phyloP scores from a whole-genome alignment of 306 rosid genomes.

The Gastrolobium villosum region DNA sequence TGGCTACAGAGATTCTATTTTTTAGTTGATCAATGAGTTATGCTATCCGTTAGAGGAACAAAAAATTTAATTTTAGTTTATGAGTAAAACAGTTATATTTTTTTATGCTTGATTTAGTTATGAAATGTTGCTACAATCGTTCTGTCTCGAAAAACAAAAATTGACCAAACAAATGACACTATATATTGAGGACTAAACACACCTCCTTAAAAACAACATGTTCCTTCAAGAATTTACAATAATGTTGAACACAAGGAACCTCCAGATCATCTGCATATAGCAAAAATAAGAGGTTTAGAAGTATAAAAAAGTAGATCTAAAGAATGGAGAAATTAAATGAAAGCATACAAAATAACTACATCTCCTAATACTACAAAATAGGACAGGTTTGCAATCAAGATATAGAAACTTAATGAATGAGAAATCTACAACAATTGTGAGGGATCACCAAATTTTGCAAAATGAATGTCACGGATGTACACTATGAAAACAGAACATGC shows the following conservation, averaged over 20 bases:
- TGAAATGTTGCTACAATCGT: neutral
- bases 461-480: slow-evolving; percentile 30
- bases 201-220: slow-evolving; percentile 98
- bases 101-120: neutral
- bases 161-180: neutral
- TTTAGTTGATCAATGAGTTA: no score
- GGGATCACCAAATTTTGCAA: slow-evolving; percentile 27
- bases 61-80: neutral
- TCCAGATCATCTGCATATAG: slow-evolving; percentile 90
- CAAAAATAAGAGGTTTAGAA: slow-evolving; percentile 40
- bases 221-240: slow-evolving; percentile 86
- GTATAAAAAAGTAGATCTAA: slow-evolving; percentile 24
- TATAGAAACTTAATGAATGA: slow-evolving; percentile 1
- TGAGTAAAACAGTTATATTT: no score
- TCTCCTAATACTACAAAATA: neutral
- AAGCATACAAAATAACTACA: slow-evolving; percentile 33
- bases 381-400: slow-evolving; percentile 22
- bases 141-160: neutral
- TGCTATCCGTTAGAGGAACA: no score
- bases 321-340: slow-evolving; percentile 31
- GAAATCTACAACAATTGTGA: neutral
- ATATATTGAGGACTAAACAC: neutral
- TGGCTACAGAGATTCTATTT: no score
- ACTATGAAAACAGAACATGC: slow-evolving; percentile 40
- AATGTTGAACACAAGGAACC: slow-evolving; percentile 66